Conservation (phyloP, 208 protist species). For the Zelonia costaricensis region DNA sequence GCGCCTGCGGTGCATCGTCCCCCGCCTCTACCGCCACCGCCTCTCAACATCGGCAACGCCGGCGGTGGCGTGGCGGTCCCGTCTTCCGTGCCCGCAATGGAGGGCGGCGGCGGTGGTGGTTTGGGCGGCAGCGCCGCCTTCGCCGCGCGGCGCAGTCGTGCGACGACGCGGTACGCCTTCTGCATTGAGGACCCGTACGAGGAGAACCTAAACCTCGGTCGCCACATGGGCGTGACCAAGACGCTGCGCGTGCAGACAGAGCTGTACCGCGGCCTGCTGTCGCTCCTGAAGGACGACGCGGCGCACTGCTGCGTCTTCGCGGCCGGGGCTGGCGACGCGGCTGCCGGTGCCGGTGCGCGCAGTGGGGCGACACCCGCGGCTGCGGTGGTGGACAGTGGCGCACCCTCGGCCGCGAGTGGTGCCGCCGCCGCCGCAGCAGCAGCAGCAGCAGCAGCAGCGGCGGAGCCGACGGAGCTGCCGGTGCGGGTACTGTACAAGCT, state of each 20-base stretch:
- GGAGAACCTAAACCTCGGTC: constrained; percentile 82
- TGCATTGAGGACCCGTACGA: constrained; percentile 94
- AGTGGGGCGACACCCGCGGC: background rate
- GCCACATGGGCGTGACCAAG: constrained; percentile 89
- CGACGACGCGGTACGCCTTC: constrained; percentile 69
- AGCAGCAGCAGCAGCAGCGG: background rate
- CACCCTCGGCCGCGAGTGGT: background rate
- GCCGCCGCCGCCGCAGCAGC: constrained; percentile 14
- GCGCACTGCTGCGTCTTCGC: constrained; percentile 75
- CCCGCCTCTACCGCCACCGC: background rate
- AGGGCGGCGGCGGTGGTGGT: background rate
- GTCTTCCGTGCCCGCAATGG: background rate
- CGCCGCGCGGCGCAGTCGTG: constrained; percentile 22
- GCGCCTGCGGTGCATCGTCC: background rate
- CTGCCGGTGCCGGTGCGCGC: background rate
- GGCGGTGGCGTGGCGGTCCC: constrained; percentile 6
- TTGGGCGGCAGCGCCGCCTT: background rate
- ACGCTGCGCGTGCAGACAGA: constrained; percentile 81
- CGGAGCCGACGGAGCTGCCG: constrained; percentile 28
- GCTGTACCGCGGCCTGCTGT: constrained; percentile 75
- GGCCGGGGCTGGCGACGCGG: constrained; percentile 20
- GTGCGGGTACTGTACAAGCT: constrained; percentile 45
- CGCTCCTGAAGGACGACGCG: constrained; percentile 75
- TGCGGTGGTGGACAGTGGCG: background rate
- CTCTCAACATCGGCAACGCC: background rate